Conservation (phyloP, 108 stramenopile genomes). For the Stephanodiscus minutulus region DNA sequence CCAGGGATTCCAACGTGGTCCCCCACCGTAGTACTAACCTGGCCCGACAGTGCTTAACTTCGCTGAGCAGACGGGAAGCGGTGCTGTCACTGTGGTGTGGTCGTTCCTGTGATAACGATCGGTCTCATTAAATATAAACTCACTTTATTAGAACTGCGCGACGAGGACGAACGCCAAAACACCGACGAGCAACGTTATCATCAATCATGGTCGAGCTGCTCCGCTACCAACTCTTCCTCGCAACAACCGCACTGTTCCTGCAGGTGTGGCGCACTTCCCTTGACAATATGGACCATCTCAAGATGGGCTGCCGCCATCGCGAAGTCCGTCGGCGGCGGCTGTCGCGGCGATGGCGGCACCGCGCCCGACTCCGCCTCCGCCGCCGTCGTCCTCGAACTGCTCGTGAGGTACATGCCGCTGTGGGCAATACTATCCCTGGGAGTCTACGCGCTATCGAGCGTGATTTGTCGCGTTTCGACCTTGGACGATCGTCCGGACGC, state of each 20-base stretch:
- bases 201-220: no score
- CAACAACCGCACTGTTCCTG: constrained; percentile 45
- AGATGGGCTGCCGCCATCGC: neutral
- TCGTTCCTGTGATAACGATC: constrained; percentile 69
- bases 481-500: constrained; percentile 76
- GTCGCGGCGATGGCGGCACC: no score
- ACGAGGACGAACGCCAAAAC: no score
- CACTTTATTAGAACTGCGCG: no score
- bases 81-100: constrained; percentile 73
- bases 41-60: constrained; percentile 69
- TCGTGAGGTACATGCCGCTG: constrained; percentile 61
- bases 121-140: no score
- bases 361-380: neutral
- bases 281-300: constrained; percentile 6
- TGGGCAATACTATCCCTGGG: constrained; percentile 62
- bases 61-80: constrained; percentile 77
- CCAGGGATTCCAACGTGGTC: constrained; percentile 79
- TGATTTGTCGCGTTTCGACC: constrained; percentile 52
- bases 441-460: constrained; percentile 64
- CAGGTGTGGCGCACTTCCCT: constrained; percentile 57
- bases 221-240: constrained; percentile 72
- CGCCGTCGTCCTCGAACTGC: constrained; percentile 4
- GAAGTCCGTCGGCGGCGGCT: neutral
- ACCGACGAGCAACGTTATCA: no score
- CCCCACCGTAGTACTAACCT: constrained; percentile 71